These are phyloP conservation scores for Exutisphaerella laricina DNA, from an alignment of 2,329 filamentous ascomycete species.

Conservation along the genomic window DNA sequence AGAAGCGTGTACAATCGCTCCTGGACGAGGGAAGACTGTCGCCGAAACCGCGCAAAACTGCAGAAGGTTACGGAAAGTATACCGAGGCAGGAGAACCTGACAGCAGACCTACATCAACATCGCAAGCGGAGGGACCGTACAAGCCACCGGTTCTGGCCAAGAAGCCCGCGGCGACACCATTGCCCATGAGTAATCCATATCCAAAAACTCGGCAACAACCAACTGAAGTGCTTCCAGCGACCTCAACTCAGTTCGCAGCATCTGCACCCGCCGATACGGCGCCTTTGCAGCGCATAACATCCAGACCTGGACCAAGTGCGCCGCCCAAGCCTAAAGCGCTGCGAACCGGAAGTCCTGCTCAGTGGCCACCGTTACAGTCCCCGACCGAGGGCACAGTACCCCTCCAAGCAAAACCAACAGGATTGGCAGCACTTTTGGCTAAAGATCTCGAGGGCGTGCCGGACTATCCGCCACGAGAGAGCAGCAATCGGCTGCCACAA, in stretches of 20 bases:
- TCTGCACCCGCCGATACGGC: conserved; percentile 7
- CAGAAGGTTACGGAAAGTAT: conserved; percentile 84
- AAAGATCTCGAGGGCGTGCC: conserved; percentile 36
- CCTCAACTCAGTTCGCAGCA: conserved; percentile 3
- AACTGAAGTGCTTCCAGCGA: conserved; percentile 7
- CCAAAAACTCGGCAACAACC: conserved; percentile 22
- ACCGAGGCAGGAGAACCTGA: conserved; percentile 49
- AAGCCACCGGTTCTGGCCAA: conserved; percentile 22
- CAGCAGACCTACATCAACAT: neutral
- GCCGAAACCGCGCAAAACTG: conserved; percentile 59
- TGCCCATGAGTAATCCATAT: conserved; percentile 21
- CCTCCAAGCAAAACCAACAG: conserved; percentile 17
- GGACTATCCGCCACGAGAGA: conserved; percentile 26
- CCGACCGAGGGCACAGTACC: conserved; percentile 2
- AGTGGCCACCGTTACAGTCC: conserved; percentile 17
- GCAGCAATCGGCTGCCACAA: conserved; percentile 18
- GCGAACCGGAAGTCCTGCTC: conserved; percentile 39
- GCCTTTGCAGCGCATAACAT: conserved; percentile 24
- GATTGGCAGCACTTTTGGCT: conserved; percentile 33
- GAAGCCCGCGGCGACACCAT: conserved; percentile 20
- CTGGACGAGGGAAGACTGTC: conserved; percentile 66
- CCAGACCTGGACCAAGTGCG: conserved; percentile 44
- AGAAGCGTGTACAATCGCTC: conserved; percentile 81
- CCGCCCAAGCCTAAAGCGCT: conserved; percentile 59
- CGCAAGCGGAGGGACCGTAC: conserved; percentile 14